These are phyloP conservation scores for Spathaspora girioi DNA, from an alignment of 805 yeast species.

Conservation along the genomic window DNA sequence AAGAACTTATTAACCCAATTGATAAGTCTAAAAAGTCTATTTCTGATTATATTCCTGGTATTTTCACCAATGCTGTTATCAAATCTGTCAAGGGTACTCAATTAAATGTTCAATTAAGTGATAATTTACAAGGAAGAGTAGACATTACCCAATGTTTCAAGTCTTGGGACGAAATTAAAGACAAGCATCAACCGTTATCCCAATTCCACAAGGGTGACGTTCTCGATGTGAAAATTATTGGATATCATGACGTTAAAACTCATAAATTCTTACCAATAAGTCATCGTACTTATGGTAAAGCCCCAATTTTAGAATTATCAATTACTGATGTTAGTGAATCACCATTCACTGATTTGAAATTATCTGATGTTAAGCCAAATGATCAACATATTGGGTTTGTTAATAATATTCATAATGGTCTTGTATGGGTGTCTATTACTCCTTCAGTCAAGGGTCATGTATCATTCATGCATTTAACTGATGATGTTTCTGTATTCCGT, in stretches of 20 bases:
- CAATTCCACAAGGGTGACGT: slow-evolving; percentile 56
- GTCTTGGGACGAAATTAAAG: slow-evolving; percentile 48
- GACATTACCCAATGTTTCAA: slow-evolving; percentile 72
- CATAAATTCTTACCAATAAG: slow-evolving; percentile 67
- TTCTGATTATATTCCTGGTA: slow-evolving; percentile 59
- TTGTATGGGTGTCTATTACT: slow-evolving; percentile 64
- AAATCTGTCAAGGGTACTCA: slow-evolving; percentile 68
- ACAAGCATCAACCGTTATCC: slow-evolving; percentile 55
- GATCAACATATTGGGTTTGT: slow-evolving; percentile 56
- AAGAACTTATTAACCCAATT: slow-evolving; percentile 51
- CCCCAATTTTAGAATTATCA: slow-evolving; percentile 62
- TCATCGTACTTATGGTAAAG: slow-evolving; percentile 49
- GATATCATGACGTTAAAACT: slow-evolving; percentile 68
- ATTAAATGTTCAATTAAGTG: slow-evolving; percentile 72
- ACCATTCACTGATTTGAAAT: slow-evolving; percentile 25
- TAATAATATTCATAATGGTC: slow-evolving; percentile 58
- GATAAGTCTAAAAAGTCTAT: slow-evolving; percentile 48
- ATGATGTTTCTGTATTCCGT: slow-evolving; percentile 45
- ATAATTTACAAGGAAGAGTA: slow-evolving; percentile 73
- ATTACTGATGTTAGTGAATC: slow-evolving; percentile 40
- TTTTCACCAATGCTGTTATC: slow-evolving; percentile 54
- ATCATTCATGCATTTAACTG: slow-evolving; percentile 59
- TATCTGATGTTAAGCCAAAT: slow-evolving; percentile 47
- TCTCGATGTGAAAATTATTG: slow-evolving; percentile 65
- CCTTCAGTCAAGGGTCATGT: slow-evolving; percentile 68